Base-by-base conservation (phyloP, 2,329 filamentous ascomycete species). In the Stachybotrys chlorohalonatus region DNA sequence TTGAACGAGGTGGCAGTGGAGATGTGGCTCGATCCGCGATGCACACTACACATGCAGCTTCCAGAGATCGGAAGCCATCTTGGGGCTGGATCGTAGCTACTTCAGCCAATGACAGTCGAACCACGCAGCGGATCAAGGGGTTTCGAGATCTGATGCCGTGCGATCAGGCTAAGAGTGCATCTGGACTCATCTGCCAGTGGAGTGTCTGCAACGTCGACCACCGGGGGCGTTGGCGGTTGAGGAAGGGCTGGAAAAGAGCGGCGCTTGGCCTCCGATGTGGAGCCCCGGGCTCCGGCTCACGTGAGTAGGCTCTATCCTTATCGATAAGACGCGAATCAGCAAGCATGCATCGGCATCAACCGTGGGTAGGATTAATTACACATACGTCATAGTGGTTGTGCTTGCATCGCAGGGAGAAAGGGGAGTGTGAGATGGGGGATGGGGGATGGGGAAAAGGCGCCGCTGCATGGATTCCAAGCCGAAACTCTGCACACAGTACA, bases 11-110 rank as follows among this genome's bases (percentile, higher is more conserved):
- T 11, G 8, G 5, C 36, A 13, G 5, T 9, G 9, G 15, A 47
- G 46, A 1, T 6, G 63, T 63, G 61, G 62, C 62, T 59, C 55
- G 59, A 53, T 59, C 57, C 58, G 59, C 62, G 67, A 70, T 70
- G 56, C 53, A 54, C 56, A 56, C 66, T 67, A 69, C 55, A 31
- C 49, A 56, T 60, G 64, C 61, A 60, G 56, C 59, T 65, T 58
- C 32, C 55, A 8, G 47, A 58, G 63, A 68, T 70, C 68, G 61
- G 55, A 54, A 54, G 36, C 15, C 46, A 8, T 3, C n/a, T 7
- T 47, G 7, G 17, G 46, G 15, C 46, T 9, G 46, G 46, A n/a
- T 47, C 11, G n/a, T 45, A 4, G 3, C 39, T 45, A n/a, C 5
- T 2, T 45, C 39, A n/a, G 39, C 39, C 39, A 45, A 45, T 45